Evolutionary conservation across 768 basidiomycete species (phyloP).

Genomic region (Trametes gibbosa): DNA sequence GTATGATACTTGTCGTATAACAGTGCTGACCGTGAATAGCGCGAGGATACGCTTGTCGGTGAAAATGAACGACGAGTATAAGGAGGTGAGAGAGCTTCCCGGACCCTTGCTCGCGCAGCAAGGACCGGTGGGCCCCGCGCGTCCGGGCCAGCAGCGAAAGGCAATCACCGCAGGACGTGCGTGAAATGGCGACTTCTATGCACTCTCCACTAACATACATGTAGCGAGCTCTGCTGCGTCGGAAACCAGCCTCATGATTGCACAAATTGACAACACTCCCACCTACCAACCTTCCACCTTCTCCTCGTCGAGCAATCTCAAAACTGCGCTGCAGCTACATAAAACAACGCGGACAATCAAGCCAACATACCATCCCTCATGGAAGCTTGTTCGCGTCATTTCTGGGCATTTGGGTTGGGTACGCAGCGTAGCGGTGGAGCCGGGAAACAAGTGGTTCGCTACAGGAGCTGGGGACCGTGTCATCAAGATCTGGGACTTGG

Average conservation of each 20-base stretch:
- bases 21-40: constrained; percentile 34
- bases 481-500: constrained; percentile 98
- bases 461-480: constrained; percentile 98
- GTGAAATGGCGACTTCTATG: constrained; percentile 21
- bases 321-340: constrained; percentile 88
- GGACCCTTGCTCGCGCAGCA: constrained; percentile 78
- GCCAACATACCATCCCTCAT: constrained; percentile 92
- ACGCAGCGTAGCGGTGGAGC: constrained; percentile 92
- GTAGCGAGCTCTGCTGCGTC: constrained; percentile 46
- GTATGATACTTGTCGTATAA: not conserved
- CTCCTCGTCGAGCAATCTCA: constrained; percentile 59
- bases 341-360: constrained; percentile 94
- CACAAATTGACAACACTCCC: constrained; percentile 73
- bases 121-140: constrained; percentile 74
- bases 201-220: not conserved
- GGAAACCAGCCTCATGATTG: constrained; percentile 48
- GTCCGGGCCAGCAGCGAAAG: constrained; percentile 62
- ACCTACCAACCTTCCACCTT: constrained; percentile 68
- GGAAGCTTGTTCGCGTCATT: constrained; percentile 96
- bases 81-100: constrained; percentile 82
- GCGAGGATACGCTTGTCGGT: constrained; percentile 72
- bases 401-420: constrained; percentile 99
- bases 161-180: constrained; percentile 71
- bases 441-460: constrained; percentile 98
- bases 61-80: constrained; percentile 90